Percentiles rank a stretch among this genome's conserved stretches.
Evolutionary conservation across 2,329 filamentous ascomycete species (phyloP).

Genomic region (Scedosporium boydii): DNA sequence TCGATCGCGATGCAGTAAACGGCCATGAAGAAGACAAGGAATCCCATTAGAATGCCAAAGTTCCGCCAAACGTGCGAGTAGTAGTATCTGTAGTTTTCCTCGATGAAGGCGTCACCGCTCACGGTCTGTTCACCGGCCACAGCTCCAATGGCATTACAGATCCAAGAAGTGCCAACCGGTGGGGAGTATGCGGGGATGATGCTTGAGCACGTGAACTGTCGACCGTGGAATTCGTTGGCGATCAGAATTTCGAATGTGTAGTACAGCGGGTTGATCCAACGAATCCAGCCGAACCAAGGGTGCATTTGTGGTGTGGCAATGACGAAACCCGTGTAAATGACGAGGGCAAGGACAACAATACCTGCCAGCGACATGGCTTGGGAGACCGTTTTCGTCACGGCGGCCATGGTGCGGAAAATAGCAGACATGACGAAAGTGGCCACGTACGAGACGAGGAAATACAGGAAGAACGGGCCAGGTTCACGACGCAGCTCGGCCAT

Average conservation of each 20-base stretch:
- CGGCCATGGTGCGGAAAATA: conserved; percentile 65
- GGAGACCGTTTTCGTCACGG: conserved; percentile 56
- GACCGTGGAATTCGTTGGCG: conserved; percentile 61
- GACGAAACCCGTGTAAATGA: conserved; percentile 51
- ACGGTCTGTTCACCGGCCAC: conserved; percentile 43
- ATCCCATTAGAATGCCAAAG: conserved; percentile 56
- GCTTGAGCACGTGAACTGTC: conserved; percentile 43
- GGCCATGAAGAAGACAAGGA: conserved; percentile 53
- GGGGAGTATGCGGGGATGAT: conserved; percentile 37
- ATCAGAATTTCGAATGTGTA: conserved; percentile 67
- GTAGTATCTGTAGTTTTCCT: conserved; percentile 44
- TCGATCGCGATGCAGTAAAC: conserved; percentile 57
- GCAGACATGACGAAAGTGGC: conserved; percentile 65
- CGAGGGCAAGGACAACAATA: conserved; percentile 47
- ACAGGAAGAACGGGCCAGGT: conserved; percentile 65
- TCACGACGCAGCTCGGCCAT: conserved; percentile 43
- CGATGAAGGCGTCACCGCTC: conserved; percentile 52
- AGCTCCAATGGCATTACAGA: conserved; percentile 45
- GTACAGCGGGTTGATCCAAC: conserved; percentile 63
- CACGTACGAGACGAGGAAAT: conserved; percentile 59
- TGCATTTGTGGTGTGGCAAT: conserved; percentile 49
- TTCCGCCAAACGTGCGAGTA: conserved; percentile 56
- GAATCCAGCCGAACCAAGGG: conserved; percentile 67
- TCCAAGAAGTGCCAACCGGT: conserved; percentile 33
- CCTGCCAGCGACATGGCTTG: conserved; percentile 46